These are phyloP conservation scores for Trapa bicornis DNA, from an alignment of 345 rosid species.

Conservation along the genomic window DNA sequence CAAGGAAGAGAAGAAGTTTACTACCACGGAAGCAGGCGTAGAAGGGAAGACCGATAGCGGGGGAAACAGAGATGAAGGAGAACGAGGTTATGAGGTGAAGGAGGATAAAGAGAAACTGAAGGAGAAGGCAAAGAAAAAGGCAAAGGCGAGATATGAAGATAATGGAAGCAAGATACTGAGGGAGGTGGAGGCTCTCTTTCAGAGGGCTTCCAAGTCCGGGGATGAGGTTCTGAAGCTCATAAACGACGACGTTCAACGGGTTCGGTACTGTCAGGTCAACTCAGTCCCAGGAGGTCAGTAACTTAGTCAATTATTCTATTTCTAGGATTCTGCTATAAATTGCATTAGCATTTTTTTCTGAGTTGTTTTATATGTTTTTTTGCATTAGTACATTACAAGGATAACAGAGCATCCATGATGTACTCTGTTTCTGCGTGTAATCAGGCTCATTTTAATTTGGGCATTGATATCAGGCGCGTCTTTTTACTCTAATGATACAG, in stretches of 20 bases:
- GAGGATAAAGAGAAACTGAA: conserved; percentile 11
- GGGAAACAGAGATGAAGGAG: not conserved
- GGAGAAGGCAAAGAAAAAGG: conserved; percentile 6
- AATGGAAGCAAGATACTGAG: conserved; percentile 13
- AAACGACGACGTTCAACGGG: conserved; percentile 21
- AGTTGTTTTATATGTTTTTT: no score
- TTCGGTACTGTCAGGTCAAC: conserved; percentile 16
- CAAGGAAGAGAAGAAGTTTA: not conserved
- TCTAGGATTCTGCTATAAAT: not conserved
- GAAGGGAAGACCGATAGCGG: not conserved
- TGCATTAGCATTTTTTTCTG: no score
- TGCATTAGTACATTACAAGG: no score
- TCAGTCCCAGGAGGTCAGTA: conserved; percentile 20
- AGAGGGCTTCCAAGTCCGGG: conserved; percentile 37
- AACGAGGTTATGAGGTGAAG: not conserved
- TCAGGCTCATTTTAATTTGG: not conserved
- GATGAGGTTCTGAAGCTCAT: conserved; percentile 26
- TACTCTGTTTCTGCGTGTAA: not conserved
- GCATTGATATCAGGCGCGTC: not conserved
- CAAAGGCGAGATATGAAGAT: not conserved
- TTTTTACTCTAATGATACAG: not conserved
- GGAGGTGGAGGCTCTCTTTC: conserved; percentile 27
- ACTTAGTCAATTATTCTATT: not conserved
- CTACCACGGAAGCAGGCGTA: not conserved
- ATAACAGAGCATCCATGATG: no score